phyloP scores from a whole-genome alignment of 1,284 basidiomycete genomes.

The Cryptococcus sp. region DNA sequence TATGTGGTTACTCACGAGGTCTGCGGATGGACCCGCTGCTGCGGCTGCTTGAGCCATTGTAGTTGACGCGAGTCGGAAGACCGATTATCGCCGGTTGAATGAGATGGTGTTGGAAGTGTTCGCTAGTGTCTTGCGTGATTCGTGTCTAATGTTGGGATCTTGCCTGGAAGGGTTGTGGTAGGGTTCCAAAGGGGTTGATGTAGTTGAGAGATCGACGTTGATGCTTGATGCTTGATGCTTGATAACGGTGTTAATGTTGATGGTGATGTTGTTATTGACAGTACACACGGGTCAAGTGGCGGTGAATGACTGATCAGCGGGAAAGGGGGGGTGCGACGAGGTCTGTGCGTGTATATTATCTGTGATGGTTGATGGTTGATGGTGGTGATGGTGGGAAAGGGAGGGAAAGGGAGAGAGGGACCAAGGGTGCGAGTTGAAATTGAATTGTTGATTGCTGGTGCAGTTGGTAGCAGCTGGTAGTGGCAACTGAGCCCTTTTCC shows the following conservation, averaged over 20 bases:
- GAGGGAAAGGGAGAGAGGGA: background rate
- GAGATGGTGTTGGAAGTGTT: too few relatives aligned
- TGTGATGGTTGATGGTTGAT: background rate
- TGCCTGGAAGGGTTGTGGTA: too few relatives aligned
- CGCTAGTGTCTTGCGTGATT: too few relatives aligned
- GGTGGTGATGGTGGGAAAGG: background rate
- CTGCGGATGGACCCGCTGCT: slow-evolving; percentile 10
- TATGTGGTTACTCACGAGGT: background rate
- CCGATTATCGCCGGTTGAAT: background rate
- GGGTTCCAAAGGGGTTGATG: too few relatives aligned
- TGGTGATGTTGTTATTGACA: too few relatives aligned
- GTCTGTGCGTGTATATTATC: background rate
- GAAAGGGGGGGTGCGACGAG: too few relatives aligned
- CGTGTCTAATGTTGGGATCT: too few relatives aligned
- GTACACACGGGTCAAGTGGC: background rate
- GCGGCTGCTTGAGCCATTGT: slow-evolving; percentile 11
- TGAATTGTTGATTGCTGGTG: background rate
- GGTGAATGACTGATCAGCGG: background rate
- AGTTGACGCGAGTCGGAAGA: background rate
- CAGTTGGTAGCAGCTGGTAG: background rate
- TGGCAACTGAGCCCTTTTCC: background rate
- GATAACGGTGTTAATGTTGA: too few relatives aligned
- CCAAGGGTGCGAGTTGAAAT: background rate
- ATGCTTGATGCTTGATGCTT: too few relatives aligned
- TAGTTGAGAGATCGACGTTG: too few relatives aligned